Percentiles rank a stretch among this genome's conserved stretches.
phyloP scores from a whole-genome alignment of 148 eudicot genomes.

The Chenopodium suecicum region DNA sequence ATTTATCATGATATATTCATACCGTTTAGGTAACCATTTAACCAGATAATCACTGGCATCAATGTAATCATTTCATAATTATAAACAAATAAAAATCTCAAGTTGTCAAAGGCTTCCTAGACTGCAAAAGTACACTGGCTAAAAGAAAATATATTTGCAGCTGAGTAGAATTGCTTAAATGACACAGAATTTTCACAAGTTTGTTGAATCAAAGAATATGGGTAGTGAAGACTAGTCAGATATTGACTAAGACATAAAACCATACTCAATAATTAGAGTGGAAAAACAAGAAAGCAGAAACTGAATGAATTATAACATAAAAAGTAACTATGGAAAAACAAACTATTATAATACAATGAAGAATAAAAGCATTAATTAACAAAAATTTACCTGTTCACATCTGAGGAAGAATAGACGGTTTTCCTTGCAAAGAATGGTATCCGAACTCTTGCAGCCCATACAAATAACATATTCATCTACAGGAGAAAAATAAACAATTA shows the following conservation, averaged over 20 bases:
- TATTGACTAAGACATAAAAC: no score
- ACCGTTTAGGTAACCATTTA: no score
- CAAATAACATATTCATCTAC: constrained; percentile 95
- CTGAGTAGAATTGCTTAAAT: background rate
- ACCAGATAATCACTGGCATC: no score
- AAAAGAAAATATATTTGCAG: background rate
- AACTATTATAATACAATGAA: background rate
- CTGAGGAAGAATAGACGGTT: constrained; percentile 84
- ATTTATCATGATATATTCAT: no score
- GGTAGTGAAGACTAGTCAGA: no score
- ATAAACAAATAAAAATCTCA: no score
- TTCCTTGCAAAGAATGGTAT: constrained; percentile 87
- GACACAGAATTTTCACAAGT: background rate
- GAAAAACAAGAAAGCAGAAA: no score
- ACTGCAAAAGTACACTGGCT: no score
- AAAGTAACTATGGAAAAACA: background rate
- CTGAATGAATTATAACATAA: background rate
- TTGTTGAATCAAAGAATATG: background rate
- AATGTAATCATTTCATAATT: no score
- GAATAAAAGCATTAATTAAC: background rate
- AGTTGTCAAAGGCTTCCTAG: no score
- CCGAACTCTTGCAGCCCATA: constrained; percentile 95
- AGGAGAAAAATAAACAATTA: background rate
- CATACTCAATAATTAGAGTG: no score
- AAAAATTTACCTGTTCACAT: constrained; percentile 76